These are phyloP conservation scores for Fomitopsis palustris DNA, from an alignment of 1,284 basidiomycete genomes.

Conservation along the genomic window DNA sequence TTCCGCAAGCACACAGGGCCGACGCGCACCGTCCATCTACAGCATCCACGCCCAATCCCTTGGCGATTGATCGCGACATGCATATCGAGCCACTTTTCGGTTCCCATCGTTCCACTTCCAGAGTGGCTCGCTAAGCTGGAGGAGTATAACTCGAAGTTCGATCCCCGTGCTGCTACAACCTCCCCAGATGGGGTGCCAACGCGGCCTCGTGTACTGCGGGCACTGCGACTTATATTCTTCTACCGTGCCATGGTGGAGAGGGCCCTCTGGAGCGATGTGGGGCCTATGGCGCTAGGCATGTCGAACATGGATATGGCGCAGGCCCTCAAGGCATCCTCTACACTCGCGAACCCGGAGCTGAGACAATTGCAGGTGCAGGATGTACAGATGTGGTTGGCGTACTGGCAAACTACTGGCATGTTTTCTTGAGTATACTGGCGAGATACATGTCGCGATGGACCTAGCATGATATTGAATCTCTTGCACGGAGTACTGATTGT, in stretches of 20 bases:
- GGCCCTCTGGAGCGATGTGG: not conserved
- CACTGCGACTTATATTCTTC: not conserved
- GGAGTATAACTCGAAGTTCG: not conserved
- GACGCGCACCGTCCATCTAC: conserved; percentile 24
- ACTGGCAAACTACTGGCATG: not conserved
- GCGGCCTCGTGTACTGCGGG: not conserved
- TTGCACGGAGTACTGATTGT: too few species aligned
- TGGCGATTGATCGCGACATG: conserved; percentile 17
- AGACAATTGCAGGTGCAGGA: not conserved
- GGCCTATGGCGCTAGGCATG: not conserved
- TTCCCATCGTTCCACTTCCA: conserved; percentile 19
- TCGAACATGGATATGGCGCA: not conserved
- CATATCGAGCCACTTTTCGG: conserved; percentile 15
- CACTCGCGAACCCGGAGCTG: not conserved
- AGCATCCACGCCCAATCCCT: conserved; percentile 23
- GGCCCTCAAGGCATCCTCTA: not conserved
- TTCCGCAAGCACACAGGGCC: conserved; percentile 11
- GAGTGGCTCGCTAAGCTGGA: conserved; percentile 19
- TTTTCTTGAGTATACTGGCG: not conserved
- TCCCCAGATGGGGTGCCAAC: too few species aligned
- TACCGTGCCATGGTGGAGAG: not conserved
- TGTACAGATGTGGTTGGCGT: not conserved
- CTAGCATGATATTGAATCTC: too few species aligned
- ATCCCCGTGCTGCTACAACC: not conserved
- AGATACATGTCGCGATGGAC: too few species aligned